Conservation (phyloP, 2,329 filamentous ascomycete genomes). For the Fusarium nelsonii region DNA sequence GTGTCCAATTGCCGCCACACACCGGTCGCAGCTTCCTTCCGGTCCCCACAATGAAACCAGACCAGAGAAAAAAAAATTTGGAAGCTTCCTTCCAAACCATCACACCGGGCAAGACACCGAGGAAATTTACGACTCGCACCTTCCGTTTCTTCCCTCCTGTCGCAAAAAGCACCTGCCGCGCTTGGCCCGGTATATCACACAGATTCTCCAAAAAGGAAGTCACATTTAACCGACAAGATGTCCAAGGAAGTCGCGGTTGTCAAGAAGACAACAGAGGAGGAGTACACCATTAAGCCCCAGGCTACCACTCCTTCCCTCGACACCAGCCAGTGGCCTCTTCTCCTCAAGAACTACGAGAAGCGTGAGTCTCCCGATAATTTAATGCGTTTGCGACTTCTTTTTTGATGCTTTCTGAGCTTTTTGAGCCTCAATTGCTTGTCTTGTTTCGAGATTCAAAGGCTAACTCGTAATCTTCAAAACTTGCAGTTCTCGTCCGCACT, state of each 20-base stretch:
- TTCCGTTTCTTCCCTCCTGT: slow-evolving; percentile 47
- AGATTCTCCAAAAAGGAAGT: slow-evolving; percentile 28
- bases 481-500: slow-evolving; percentile 86
- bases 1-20: slow-evolving; percentile 43
- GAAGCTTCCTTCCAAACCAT: slow-evolving; percentile 48
- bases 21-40: slow-evolving; percentile 40
- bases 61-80: slow-evolving; percentile 52
- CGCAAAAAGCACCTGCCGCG: slow-evolving; percentile 43
- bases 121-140: slow-evolving; percentile 48
- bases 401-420: slow-evolving; percentile 2
- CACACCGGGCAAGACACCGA: slow-evolving; percentile 50
- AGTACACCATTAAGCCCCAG: slow-evolving; percentile 94
- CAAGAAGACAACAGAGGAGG: slow-evolving; percentile 63
- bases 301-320: slow-evolving; percentile 81
- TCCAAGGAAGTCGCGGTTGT: slow-evolving; percentile 61
- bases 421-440: slow-evolving; percentile 14
- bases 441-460: slow-evolving; percentile 14
- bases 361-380: slow-evolving; percentile 66
- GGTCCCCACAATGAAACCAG: slow-evolving; percentile 50
- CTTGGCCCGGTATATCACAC: slow-evolving; percentile 49
- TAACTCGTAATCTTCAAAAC: slow-evolving; percentile 40
- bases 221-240: slow-evolving; percentile 50
- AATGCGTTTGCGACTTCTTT: background rate
- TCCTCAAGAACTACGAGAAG: slow-evolving; percentile 96
- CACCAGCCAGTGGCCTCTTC: slow-evolving; percentile 90